A percentile compares a stretch with the other conserved stretches of the same genome.
phyloP scores from a whole-genome alignment of 2,329 filamentous ascomycete genomes.

The Claviceps monticola region DNA sequence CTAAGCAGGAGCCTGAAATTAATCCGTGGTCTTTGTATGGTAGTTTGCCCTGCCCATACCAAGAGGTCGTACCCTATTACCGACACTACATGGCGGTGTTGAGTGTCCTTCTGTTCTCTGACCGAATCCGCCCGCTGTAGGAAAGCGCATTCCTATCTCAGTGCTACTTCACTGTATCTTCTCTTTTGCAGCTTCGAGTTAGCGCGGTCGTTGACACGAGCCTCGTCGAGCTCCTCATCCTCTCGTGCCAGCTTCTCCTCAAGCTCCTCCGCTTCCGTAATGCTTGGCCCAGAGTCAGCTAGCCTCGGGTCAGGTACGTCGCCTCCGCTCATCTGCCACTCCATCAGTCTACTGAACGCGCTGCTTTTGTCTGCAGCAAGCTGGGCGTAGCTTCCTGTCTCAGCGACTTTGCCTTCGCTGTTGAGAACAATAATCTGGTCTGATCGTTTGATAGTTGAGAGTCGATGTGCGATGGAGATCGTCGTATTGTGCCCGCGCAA shows the following conservation, averaged over 20 bases:
- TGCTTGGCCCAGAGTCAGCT: conserved; percentile 22
- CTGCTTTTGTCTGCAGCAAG: conserved; percentile 61
- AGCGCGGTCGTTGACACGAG: background rate
- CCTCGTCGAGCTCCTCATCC: background rate
- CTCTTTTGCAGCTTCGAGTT: background rate
- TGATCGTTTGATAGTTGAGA: conserved; percentile 92
- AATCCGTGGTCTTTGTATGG: too few relatives aligned
- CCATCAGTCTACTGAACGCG: conserved; percentile 91
- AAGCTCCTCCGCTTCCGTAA: conserved; percentile 39
- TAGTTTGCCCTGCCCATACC: too few relatives aligned
- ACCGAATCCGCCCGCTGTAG: too few relatives aligned
- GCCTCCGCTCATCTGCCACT: conserved; percentile 92
- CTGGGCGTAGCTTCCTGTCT: conserved; percentile 72
- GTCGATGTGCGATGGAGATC: conserved; percentile 89
- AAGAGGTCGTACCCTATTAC: too few relatives aligned
- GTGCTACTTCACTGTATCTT: background rate
- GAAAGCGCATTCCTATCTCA: too few relatives aligned
- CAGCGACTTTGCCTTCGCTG: conserved; percentile 75
- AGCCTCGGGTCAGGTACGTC: conserved; percentile 37
- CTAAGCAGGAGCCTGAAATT: too few relatives aligned
- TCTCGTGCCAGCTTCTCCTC: conserved; percentile 28
- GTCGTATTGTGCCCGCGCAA: conserved; percentile 85
- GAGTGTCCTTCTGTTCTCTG: too few relatives aligned
- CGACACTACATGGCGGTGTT: too few relatives aligned
- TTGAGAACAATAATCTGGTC: conserved; percentile 90